Evolutionary conservation across 2,329 filamentous ascomycete species (phyloP).

Genomic region (Exophiala spinifera): DNA sequence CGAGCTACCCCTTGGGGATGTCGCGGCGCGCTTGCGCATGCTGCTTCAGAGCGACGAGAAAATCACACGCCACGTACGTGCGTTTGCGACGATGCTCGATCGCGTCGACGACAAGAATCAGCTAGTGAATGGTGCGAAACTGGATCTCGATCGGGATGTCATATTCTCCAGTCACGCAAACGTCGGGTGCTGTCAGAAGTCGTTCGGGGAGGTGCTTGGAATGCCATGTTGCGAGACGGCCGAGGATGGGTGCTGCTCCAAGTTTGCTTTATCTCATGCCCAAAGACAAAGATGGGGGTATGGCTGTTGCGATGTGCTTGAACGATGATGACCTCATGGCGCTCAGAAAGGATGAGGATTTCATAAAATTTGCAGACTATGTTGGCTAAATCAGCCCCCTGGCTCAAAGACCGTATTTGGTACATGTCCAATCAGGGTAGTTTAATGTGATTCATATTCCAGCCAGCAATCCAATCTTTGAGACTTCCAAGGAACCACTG

Average conservation of each 20-base stretch:
- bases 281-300: conserved; percentile 41
- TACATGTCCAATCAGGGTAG: no score
- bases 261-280: conserved; percentile 53
- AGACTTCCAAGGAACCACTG: no score
- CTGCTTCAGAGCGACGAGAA: conserved; percentile 37
- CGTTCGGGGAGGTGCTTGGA: conserved; percentile 50
- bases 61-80: conserved; percentile 38
- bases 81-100: conserved; percentile 42
- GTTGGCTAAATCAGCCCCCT: no score
- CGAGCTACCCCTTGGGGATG: conserved; percentile 34
- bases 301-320: conserved; percentile 47
- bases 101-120: conserved; percentile 32
- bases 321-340: conserved; percentile 48
- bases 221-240: conserved; percentile 49
- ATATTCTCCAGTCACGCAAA: conserved; percentile 36
- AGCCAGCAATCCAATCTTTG: no score
- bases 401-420: no score
- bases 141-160: conserved; percentile 44
- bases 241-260: conserved; percentile 46
- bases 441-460: no score
- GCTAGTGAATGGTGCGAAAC: conserved; percentile 21
- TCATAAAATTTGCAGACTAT: conserved; percentile 38
- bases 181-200: conserved; percentile 36
- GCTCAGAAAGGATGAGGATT: conserved; percentile 45
- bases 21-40: conserved; percentile 41